These are phyloP conservation scores for Drechslerella coelobrocha DNA, from an alignment of 2,329 filamentous ascomycete species.

Conservation along the genomic window DNA sequence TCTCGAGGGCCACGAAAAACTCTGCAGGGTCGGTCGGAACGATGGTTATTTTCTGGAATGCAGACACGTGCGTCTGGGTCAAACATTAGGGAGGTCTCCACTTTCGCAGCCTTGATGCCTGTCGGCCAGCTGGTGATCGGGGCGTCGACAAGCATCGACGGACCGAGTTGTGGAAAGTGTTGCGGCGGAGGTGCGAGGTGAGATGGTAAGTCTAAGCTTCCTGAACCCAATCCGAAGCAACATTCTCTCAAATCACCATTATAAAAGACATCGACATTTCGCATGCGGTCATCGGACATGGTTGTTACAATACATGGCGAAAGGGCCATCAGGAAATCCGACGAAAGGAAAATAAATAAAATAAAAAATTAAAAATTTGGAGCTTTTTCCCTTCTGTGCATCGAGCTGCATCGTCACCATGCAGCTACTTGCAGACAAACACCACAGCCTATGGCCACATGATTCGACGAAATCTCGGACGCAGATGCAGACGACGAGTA, in stretches of 20 bases:
- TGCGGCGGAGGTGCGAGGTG: too few species aligned
- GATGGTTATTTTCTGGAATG: slow-evolving; percentile 29
- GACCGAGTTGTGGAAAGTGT: too few species aligned
- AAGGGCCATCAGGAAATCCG: slow-evolving; percentile 30
- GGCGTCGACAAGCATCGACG: too few species aligned
- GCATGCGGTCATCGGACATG: slow-evolving; percentile 17
- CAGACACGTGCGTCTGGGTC: slow-evolving; percentile 6
- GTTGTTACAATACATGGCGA: slow-evolving; percentile 14
- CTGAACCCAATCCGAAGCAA: too few species aligned
- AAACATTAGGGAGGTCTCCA: background rate
- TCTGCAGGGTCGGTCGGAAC: slow-evolving; percentile 23
- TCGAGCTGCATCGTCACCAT: slow-evolving; percentile 51
- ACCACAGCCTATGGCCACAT: slow-evolving; percentile 27
- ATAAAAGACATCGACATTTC: slow-evolving; percentile 4
- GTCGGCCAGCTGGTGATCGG: too few species aligned
- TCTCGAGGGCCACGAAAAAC: slow-evolving; percentile 27
- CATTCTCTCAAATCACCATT: background rate
- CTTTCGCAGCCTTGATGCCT: background rate
- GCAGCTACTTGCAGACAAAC: slow-evolving; percentile 48
- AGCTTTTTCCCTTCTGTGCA: slow-evolving; percentile 41
- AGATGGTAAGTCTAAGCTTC: too few species aligned
- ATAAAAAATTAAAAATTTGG: too few species aligned
- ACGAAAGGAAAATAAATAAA: slow-evolving; percentile 39
- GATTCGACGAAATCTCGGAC: slow-evolving; percentile 35
- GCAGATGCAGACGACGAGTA: too few species aligned